These are phyloP conservation scores for Sarocladiaceae sp. DNA, from an alignment of 2,329 filamentous ascomycete genomes.

Conservation along the genomic window DNA sequence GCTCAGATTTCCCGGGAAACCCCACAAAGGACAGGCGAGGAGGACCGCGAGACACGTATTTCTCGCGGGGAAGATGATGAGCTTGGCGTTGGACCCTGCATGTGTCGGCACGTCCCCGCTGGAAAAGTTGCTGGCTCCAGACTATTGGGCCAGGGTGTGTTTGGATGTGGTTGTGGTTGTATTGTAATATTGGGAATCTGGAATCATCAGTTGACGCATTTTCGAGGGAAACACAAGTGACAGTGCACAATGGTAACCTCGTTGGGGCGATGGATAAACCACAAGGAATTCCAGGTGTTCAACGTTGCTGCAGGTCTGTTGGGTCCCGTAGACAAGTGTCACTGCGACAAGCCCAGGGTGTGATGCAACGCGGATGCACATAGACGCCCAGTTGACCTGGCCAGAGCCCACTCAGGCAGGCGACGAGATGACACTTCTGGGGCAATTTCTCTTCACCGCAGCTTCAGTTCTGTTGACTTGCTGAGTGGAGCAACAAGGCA, in stretches of 20 bases:
- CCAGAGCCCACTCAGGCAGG: neutral
- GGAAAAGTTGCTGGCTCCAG: neutral
- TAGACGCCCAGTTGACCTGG: neutral
- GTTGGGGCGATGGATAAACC: too few relatives aligned
- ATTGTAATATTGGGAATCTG: neutral
- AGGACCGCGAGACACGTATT: too few relatives aligned
- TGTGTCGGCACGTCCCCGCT: constrained; percentile 1
- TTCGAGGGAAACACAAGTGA: neutral
- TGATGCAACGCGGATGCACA: too few relatives aligned
- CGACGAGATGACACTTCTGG: neutral
- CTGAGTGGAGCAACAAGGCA: neutral
- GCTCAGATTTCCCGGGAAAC: too few relatives aligned
- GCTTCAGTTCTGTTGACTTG: neutral
- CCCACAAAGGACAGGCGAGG: too few relatives aligned
- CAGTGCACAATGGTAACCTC: too few relatives aligned
- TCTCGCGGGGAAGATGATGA: too few relatives aligned
- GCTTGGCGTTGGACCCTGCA: constrained; percentile 7
- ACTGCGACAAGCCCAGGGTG: too few relatives aligned
- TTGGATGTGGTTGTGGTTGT: too few relatives aligned
- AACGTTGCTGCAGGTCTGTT: too few relatives aligned
- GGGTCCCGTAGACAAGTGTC: too few relatives aligned
- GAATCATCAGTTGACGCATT: neutral
- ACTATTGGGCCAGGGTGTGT: neutral
- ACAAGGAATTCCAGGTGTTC: too few relatives aligned
- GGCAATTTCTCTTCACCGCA: constrained; percentile 1